Evolutionary conservation across 306 rosid genomes (phyloP).

Genomic region (Begonia peltatifolia): DNA sequence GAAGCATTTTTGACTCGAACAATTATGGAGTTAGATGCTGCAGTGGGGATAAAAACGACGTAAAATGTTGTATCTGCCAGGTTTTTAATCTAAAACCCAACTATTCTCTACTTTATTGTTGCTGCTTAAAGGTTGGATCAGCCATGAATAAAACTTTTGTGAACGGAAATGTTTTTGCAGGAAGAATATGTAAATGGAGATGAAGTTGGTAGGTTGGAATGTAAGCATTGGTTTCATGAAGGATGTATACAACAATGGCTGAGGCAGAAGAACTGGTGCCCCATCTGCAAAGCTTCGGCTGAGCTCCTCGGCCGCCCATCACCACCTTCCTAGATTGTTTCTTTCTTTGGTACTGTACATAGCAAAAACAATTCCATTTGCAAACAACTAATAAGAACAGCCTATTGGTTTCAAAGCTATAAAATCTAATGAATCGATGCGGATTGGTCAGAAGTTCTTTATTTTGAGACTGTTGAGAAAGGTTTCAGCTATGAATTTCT

Average conservation of each 20-base stretch:
- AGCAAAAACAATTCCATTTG: constrained; percentile 12
- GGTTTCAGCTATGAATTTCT: too few species aligned
- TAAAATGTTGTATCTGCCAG: constrained; percentile 94
- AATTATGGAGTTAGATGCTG: constrained; percentile 16
- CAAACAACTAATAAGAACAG: constrained; percentile 29
- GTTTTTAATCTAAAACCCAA: constrained; percentile 18
- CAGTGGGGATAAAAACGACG: constrained; percentile 39
- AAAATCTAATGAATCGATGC: background rate
- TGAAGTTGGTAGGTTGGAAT: constrained; percentile 56
- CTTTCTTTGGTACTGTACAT: constrained; percentile 21
- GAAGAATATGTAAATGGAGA: constrained; percentile 72
- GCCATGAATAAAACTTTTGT: background rate
- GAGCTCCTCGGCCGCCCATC: constrained; percentile 8
- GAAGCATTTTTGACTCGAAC: constrained; percentile 28
- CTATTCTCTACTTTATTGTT: background rate
- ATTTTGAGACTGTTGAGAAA: too few species aligned
- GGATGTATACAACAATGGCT: constrained; percentile 83
- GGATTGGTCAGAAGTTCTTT: too few species aligned
- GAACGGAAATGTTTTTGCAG: constrained; percentile 18
- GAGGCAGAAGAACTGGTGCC: constrained; percentile 94
- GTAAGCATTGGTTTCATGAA: constrained; percentile 68
- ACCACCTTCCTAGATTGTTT: constrained; percentile 5
- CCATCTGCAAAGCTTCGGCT: constrained; percentile 65
- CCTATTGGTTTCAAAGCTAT: background rate
- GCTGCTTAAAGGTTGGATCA: too few species aligned